A percentile compares a stretch with the other conserved stretches of the same genome.
Evolutionary conservation across 441 rosid species (phyloP).

Genomic region (Flueggea neowawraea): DNA sequence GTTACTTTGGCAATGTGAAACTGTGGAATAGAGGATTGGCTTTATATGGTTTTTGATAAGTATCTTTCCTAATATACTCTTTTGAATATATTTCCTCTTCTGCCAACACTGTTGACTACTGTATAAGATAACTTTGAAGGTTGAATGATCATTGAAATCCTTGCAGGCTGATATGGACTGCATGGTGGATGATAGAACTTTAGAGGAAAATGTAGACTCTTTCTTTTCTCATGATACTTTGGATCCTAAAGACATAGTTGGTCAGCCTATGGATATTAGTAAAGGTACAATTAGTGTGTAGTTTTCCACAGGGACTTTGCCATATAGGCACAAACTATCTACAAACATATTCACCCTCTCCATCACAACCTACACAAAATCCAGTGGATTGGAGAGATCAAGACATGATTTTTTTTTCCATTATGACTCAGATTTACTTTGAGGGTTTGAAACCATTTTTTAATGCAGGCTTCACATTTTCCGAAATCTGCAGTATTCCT

Average conservation of each 20-base stretch:
- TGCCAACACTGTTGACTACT: too few relatives aligned
- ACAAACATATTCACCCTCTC: too few relatives aligned
- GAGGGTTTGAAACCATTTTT: constrained; percentile 11
- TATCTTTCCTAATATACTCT: too few relatives aligned
- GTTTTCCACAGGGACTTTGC: constrained; percentile 1
- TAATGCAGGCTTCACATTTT: constrained; percentile 43
- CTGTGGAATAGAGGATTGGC: too few relatives aligned
- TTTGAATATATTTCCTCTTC: too few relatives aligned
- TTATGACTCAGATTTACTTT: constrained; percentile 2
- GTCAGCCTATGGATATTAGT: constrained; percentile 33
- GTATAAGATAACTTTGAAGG: too few relatives aligned
- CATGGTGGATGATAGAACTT: constrained; percentile 51
- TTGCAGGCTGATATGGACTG: constrained; percentile 63
- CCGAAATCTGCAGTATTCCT: constrained; percentile 38
- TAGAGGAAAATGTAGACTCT: constrained; percentile 63
- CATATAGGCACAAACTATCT: not conserved
- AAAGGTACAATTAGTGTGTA: constrained; percentile 37
- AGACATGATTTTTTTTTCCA: too few relatives aligned
- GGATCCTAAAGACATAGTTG: constrained; percentile 39
- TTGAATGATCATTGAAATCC: not conserved
- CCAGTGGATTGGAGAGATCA: too few relatives aligned
- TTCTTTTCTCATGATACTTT: constrained; percentile 49
- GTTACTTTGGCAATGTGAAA: too few relatives aligned
- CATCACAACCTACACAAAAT: too few relatives aligned
- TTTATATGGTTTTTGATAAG: too few relatives aligned